Conservation (phyloP, 192 early-diverging fungal species). For the Kappamyces sp. region DNA sequence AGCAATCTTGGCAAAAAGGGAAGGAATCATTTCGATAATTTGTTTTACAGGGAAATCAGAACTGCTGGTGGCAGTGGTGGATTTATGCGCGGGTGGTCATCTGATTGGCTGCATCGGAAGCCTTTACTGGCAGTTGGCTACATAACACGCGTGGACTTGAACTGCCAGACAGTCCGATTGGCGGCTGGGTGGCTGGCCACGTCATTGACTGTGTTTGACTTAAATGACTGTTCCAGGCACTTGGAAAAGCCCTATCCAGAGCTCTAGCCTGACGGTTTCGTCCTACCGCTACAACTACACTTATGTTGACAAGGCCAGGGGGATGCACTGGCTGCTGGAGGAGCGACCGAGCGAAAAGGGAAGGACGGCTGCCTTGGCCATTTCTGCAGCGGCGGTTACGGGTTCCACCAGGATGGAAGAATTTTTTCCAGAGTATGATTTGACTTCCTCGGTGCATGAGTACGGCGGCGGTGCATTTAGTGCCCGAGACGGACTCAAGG, state of each 20-base stretch:
- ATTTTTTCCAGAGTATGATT: constrained; percentile 18
- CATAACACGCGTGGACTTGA: no score
- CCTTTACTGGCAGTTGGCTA: no score
- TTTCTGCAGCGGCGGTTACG: background rate
- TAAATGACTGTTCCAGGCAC: background rate
- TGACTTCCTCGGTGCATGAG: constrained; percentile 68
- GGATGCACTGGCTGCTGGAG: constrained; percentile 11
- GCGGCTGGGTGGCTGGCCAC: no score
- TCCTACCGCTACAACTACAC: background rate
- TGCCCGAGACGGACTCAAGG: constrained; percentile 44
- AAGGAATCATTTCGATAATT: no score
- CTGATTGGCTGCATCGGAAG: no score
- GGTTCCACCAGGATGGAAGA: constrained; percentile 3
- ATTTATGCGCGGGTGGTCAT: no score
- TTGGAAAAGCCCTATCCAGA: background rate
- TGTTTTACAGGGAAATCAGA: no score
- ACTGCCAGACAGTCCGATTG: no score
- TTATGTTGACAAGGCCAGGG: constrained; percentile 17
- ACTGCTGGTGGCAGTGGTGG: no score
- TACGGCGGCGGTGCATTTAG: constrained; percentile 66
- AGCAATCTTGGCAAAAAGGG: no score
- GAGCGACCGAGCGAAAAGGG: constrained; percentile 14
- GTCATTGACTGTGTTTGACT: no score
- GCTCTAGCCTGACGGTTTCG: background rate
- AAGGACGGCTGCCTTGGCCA: constrained; percentile 12